Evolutionary conservation across 106 monocot genomes (phyloP), one percentile per base, ranked within the genome.

Genomic region (Triglochin maritima): DNA sequence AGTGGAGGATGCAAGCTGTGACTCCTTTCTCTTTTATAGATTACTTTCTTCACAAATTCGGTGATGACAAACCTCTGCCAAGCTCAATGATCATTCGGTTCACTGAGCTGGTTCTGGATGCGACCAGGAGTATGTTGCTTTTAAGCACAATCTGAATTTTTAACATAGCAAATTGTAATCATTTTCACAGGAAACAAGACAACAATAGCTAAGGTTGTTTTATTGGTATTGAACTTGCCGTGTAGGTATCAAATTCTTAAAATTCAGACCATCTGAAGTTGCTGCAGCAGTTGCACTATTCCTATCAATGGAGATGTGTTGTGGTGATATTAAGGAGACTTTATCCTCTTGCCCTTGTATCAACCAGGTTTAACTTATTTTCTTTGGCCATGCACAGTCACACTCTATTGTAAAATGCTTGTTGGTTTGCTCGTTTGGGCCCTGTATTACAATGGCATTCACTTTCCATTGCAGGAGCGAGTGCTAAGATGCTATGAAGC

Each of bases 1-100:
- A 86, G 49, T 96, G 90, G 87, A 88, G 90, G 76, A 88, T 91
- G 90, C 87, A 84, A 61, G 79, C 90, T 8, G 87, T 90, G 45
- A 96, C 90, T 7, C 90, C 95, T 9, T 96, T 90, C 66, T 83
- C 95, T 6, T 96, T 77, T 70, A 67, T 90, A 42, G 87, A 90
- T 53, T 91, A 83, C 78, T 94, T 89, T 71, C 87, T 94, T 62
- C 65, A 79, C 72, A 74, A 84, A 62, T 77, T 87, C 72, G 82
- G 62, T 62, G 72, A 55, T 17, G 76, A 69, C 8, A 62, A 62
- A 65, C 58, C 64, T 2, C 83, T 83, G 10, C 44, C 54, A 6
- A 83, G 76, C 68, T 47, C 64, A 6, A 67, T 57, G 14, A 4
- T 83, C 45, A 75, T 76, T 42, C 79, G 65, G 17, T 79, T 78